Evolutionary conservation across 2,329 filamentous ascomycete genomes (phyloP).

Genomic region (Beauveria varroae): DNA sequence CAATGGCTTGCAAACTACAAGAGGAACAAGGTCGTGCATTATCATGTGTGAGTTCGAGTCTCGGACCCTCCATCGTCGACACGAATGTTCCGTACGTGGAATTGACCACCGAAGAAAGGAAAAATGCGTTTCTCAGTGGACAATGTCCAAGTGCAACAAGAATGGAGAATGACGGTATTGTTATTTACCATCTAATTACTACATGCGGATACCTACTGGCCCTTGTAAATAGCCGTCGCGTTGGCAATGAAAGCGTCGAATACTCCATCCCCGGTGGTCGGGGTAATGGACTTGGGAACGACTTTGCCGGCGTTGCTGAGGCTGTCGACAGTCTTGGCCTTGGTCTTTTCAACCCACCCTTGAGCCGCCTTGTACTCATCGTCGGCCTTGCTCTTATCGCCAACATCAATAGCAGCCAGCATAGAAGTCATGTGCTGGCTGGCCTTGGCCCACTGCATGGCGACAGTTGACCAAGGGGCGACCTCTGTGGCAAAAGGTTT

Average conservation of each 20-base stretch:
- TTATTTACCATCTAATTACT: too few relatives aligned
- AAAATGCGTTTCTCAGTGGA: too few relatives aligned
- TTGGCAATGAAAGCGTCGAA: constrained; percentile 11
- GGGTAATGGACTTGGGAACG: constrained; percentile 6
- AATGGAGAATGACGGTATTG: too few relatives aligned
- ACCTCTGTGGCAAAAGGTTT: constrained; percentile 12
- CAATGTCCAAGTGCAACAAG: too few relatives aligned
- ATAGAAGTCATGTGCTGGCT: constrained; percentile 11
- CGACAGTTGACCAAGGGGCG: constrained; percentile 9
- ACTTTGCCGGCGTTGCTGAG: not conserved
- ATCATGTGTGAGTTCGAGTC: too few relatives aligned
- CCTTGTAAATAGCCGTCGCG: constrained; percentile 10
- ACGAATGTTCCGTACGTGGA: too few relatives aligned
- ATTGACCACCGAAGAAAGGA: too few relatives aligned
- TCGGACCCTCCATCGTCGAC: too few relatives aligned
- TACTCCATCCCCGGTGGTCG: constrained; percentile 5
- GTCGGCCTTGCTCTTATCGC: constrained; percentile 8
- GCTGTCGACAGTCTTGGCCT: constrained; percentile 8
- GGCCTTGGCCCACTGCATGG: constrained; percentile 14
- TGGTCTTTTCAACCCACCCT: constrained; percentile 10
- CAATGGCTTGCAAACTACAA: too few relatives aligned
- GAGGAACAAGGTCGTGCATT: too few relatives aligned
- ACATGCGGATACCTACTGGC: not conserved
- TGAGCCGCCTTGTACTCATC: constrained; percentile 7
- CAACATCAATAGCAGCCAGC: constrained; percentile 10